phyloP scores from a whole-genome alignment of 129 eudicot genomes.

The Pseudognaphalium luteoalbum region DNA sequence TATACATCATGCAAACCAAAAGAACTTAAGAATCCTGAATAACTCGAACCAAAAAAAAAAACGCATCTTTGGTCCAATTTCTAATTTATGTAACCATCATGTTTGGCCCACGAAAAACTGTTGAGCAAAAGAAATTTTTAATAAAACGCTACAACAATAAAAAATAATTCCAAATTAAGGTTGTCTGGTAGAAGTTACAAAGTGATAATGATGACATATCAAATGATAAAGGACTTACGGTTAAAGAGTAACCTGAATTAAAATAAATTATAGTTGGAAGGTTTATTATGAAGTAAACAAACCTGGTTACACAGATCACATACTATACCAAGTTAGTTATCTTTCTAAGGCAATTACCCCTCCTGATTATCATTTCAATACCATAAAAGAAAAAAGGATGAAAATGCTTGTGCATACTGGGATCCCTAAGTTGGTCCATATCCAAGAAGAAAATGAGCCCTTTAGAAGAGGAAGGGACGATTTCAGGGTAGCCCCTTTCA shows the following conservation, averaged over 20 bases:
- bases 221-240: neutral
- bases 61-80: too few species aligned
- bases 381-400: neutral
- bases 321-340: neutral
- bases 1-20: conserved; percentile 34
- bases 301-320: neutral
- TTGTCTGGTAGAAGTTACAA: too few species aligned
- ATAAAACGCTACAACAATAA: neutral
- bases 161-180: too few species aligned
- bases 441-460: conserved; percentile 76
- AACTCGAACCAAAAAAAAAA: neutral
- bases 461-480: conserved; percentile 65
- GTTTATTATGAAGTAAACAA: neutral
- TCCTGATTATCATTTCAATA: neutral
- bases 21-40: conserved; percentile 10
- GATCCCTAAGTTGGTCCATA: conserved; percentile 73
- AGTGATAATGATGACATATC: neutral
- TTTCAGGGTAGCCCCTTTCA: conserved; percentile 46
- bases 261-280: neutral
- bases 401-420: conserved; percentile 46
- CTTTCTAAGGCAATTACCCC: neutral
- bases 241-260: neutral
- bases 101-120: neutral
- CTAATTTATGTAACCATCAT: neutral
- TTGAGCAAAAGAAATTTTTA: too few species aligned